Evolutionary conservation across 2,329 filamentous ascomycete genomes (phyloP).

Genomic region (Coleophoma cylindrospora): DNA sequence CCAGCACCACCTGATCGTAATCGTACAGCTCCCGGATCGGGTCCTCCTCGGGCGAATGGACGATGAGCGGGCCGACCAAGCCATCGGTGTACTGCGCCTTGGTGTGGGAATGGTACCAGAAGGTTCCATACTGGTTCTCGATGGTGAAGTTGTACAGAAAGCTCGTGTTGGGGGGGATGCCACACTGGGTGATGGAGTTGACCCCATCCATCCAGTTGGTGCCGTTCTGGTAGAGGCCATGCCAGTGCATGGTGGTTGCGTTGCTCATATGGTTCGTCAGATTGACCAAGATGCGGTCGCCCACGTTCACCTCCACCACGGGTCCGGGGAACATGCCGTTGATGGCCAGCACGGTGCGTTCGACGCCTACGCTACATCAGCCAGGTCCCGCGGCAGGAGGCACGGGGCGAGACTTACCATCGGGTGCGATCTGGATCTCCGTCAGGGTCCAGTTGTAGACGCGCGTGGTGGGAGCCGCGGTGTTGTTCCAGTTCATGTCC

Average conservation of each 20-base stretch:
- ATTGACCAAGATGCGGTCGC: slow-evolving; percentile 66
- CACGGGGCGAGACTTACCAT: slow-evolving; percentile 52
- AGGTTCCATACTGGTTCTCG: slow-evolving; percentile 40
- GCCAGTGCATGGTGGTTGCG: slow-evolving; percentile 63
- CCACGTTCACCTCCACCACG: slow-evolving; percentile 66
- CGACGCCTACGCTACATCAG: no score
- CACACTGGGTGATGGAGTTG: slow-evolving; percentile 60
- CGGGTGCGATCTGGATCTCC: slow-evolving; percentile 54
- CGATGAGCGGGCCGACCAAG: no score
- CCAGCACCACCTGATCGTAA: no score
- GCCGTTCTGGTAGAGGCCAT: slow-evolving; percentile 72
- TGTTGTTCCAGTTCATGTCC: slow-evolving; percentile 48
- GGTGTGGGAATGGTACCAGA: slow-evolving; percentile 48
- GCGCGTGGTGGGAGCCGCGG: slow-evolving; percentile 42
- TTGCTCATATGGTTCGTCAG: slow-evolving; percentile 64
- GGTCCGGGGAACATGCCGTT: slow-evolving; percentile 74
- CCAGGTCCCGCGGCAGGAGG: slow-evolving; percentile 11
- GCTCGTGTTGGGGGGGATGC: slow-evolving; percentile 55
- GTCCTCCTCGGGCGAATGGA: no score
- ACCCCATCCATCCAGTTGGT: slow-evolving; percentile 69
- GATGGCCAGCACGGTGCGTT: slow-evolving; percentile 45
- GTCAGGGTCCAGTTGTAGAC: slow-evolving; percentile 56
- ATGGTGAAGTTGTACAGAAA: slow-evolving; percentile 67
- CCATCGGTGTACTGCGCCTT: no score
- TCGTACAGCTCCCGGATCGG: no score